phyloP scores from a whole-genome alignment of 2,329 filamentous ascomycete species.

The Pseudogymnoascus verrucosus region DNA sequence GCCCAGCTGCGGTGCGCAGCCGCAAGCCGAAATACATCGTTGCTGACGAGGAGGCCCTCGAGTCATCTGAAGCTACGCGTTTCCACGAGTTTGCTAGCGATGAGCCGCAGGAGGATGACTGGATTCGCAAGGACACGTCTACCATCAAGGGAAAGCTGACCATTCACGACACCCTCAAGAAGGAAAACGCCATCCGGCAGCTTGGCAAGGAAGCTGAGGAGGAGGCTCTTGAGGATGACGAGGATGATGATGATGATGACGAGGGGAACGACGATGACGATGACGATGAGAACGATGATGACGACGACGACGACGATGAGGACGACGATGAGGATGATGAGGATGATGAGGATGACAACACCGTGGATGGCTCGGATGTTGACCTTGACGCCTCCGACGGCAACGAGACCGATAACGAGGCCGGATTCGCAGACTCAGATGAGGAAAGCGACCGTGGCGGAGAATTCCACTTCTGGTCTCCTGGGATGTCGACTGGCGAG shows the following conservation, averaged over 20 bases:
- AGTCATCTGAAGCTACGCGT: slow-evolving; percentile 43
- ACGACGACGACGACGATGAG: too few species aligned
- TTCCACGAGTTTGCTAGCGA: slow-evolving; percentile 94
- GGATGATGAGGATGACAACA: slow-evolving; percentile 40
- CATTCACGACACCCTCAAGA: slow-evolving; percentile 79
- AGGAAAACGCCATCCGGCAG: slow-evolving; percentile 81
- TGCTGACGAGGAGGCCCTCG: slow-evolving; percentile 23
- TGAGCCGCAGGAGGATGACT: slow-evolving; percentile 75
- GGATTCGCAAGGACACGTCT: slow-evolving; percentile 65
- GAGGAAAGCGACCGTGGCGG: slow-evolving; percentile 57
- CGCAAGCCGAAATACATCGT: slow-evolving; percentile 29
- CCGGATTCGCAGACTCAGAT: slow-evolving; percentile 62
- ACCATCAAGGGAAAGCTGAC: slow-evolving; percentile 66
- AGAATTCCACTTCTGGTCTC: slow-evolving; percentile 58
- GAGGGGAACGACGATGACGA: slow-evolving; percentile 40
- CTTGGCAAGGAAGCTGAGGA: slow-evolving; percentile 86
- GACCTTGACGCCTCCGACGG: slow-evolving; percentile 60
- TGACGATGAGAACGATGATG: slow-evolving; percentile 41
- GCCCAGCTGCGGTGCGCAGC: slow-evolving; percentile 31
- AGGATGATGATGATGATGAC: slow-evolving; percentile 40
- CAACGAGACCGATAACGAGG: slow-evolving; percentile 75
- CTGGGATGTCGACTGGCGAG: slow-evolving; percentile 25
- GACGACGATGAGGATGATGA: slow-evolving; percentile 54
- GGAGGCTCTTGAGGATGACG: slow-evolving; percentile 72
- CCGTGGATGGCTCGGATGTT: slow-evolving; percentile 54